These are phyloP conservation scores for Acacia melanoxylon DNA, from an alignment of 306 rosid species.

Conservation along the genomic window DNA sequence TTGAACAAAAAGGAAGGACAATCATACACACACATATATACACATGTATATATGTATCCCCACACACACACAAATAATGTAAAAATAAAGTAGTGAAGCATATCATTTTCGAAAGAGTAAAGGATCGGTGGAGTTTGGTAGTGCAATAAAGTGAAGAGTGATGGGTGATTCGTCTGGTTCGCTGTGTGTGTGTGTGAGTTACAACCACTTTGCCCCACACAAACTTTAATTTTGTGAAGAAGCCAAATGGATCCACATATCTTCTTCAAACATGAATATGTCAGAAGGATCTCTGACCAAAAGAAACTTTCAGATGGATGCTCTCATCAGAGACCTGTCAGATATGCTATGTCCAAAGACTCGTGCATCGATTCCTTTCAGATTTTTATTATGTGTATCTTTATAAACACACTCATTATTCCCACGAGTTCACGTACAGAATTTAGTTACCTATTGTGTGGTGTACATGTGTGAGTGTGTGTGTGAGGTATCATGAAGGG, in stretches of 20 bases:
- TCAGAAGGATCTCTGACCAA: conserved; percentile 11
- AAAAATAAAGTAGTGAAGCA: neutral
- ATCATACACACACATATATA: neutral
- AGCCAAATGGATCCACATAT: neutral
- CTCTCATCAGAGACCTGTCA: conserved; percentile 18
- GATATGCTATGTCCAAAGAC: neutral
- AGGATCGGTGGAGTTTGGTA: conserved; percentile 30
- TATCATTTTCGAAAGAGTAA: neutral
- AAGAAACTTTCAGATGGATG: neutral
- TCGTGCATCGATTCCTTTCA: neutral
- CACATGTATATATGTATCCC: neutral
- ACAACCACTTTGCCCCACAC: neutral
- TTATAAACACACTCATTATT: neutral
- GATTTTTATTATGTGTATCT: neutral
- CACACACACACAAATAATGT: neutral
- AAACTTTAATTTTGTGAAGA: neutral
- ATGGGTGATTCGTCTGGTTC: neutral
- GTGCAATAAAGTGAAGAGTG: neutral
- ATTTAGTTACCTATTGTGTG: neutral
- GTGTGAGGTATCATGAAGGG: neutral
- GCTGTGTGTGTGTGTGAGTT: neutral
- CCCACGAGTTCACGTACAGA: neutral
- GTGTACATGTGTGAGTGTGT: neutral
- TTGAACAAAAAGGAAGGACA: neutral
- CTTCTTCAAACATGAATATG: neutral